Evolutionary conservation across 306 rosid genomes (phyloP), one percentile per base, ranked within the genome.

Genomic region (Prunus mira): DNA sequence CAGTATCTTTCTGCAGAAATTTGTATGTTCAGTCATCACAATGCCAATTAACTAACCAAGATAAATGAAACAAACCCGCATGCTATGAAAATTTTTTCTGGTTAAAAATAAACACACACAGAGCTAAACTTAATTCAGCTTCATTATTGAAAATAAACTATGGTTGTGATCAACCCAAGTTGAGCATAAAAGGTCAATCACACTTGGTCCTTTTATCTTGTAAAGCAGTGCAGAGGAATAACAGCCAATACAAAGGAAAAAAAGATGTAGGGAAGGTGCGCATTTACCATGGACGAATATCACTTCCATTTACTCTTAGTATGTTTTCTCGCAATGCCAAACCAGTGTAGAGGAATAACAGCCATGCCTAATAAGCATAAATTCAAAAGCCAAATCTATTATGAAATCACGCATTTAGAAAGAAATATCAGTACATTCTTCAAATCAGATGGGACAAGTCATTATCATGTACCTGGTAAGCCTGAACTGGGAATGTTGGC

Each of bases 281-380:
- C 50, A 73, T 56, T 71, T 90, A 95, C 99, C 99, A 95, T 75
- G 99, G 87, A 72, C 97, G 99, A 65, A 95, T 95, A 81, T 95
- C 99, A 68, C 99, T 95, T 75, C 99, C 97, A 22, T 95, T 95
- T 82, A 84, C 97, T 80, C 97, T 89, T 71, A 95, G 80, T 73
- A 95, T 95, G 87, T 95, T 95, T 85, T 95, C 99, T 67, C 99
- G 93, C 86, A 95, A 80, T 18, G 99, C 92, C 84, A 95, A 84
- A 76, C 97, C 98, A 51, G 98, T 91, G 86, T 95, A 95, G 41
- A 95, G 97, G 87, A 95, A 90, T 81, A 95, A 90, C 65, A 95
- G 85, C 99, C 99, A 95, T 8, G 97, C 97, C 99, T 95, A 82
- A 69, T 9, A 84, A 70, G 68, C 24, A 50, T 5, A 82, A 24